Conservation (phyloP, 2,329 filamentous ascomycete genomes). For the Pezicula radicicola region DNA sequence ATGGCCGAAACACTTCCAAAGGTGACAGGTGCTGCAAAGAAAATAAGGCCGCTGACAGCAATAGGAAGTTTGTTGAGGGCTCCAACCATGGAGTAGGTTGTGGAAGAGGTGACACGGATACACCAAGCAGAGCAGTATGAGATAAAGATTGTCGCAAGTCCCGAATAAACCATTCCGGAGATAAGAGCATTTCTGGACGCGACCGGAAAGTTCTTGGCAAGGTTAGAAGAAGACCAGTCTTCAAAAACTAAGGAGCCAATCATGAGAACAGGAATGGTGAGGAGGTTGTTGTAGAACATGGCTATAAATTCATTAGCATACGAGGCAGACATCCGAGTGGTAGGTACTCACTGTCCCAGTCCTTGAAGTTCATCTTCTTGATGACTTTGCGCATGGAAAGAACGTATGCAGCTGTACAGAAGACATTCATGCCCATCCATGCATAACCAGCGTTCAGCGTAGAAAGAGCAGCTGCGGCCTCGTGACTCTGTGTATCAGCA, state of each 20-base stretch:
- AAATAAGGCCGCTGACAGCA: constrained; percentile 85
- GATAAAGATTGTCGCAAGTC: constrained; percentile 91
- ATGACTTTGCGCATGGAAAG: constrained; percentile 97
- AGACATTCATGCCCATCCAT: constrained; percentile 97
- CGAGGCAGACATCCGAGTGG: background rate
- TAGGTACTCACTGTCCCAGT: constrained; percentile 83
- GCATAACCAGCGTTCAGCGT: constrained; percentile 93
- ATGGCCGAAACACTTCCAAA: constrained; percentile 91
- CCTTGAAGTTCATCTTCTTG: constrained; percentile 99
- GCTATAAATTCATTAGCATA: constrained; percentile 51
- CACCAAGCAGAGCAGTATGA: constrained; percentile 99
- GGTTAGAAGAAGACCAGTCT: constrained; percentile 86
- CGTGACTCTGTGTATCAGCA: constrained; percentile 32
- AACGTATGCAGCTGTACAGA: constrained; percentile 88
- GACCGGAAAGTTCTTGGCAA: constrained; percentile 83
- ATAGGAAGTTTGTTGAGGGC: constrained; percentile 98
- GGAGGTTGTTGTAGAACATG: constrained; percentile 99
- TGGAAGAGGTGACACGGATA: constrained; percentile 94
- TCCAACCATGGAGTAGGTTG: constrained; percentile 98
- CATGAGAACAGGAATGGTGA: constrained; percentile 90
- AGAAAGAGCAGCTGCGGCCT: constrained; percentile 73
- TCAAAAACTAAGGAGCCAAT: constrained; percentile 79
- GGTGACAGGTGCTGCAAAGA: constrained; percentile 93
- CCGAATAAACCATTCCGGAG: constrained; percentile 89
- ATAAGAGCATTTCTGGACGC: constrained; percentile 77